Conservation (phyloP, 495 filamentous ascomycete genomes). For the Penicillium argentinense region DNA sequence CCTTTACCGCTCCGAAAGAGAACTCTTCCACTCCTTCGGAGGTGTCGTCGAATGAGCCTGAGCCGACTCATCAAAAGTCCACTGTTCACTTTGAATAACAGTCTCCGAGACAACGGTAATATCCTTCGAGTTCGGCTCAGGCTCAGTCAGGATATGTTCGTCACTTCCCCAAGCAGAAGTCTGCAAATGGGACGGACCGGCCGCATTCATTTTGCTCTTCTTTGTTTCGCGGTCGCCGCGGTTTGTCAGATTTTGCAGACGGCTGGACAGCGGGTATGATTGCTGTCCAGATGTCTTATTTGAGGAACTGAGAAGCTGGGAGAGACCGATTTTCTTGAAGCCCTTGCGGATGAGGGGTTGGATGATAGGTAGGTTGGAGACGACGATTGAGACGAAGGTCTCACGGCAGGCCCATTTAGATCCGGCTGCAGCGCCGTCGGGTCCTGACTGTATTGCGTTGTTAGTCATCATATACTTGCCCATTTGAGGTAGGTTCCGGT, state of each 20-base stretch:
- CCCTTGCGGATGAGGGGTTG: constrained; percentile 46
- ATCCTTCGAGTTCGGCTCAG: constrained; percentile 12
- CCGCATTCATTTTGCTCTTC: constrained; percentile 11
- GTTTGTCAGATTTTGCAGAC: constrained; percentile 14
- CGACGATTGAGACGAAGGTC: constrained; percentile 54
- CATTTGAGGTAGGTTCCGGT: neutral
- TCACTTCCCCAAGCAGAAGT: constrained; percentile 31
- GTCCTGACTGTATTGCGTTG: constrained; percentile 12
- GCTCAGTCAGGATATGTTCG: constrained; percentile 25
- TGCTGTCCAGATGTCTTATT: constrained; percentile 16
- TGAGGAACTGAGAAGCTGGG: constrained; percentile 27
- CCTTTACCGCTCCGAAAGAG: neutral
- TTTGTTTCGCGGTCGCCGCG: constrained; percentile 9
- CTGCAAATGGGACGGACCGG: constrained; percentile 16
- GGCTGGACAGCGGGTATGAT: constrained; percentile 22
- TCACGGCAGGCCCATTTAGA: constrained; percentile 59
- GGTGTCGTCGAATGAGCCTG: constrained; percentile 5
- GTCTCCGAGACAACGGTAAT: constrained; percentile 37
- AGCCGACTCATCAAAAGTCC: constrained; percentile 1
- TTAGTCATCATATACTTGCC: neutral
- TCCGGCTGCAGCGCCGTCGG: constrained; percentile 41
- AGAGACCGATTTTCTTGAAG: constrained; percentile 31
- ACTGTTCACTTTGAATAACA: constrained; percentile 27
- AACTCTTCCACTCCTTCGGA: constrained; percentile 14
- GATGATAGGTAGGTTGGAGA: constrained; percentile 58